Percentiles rank a stretch among this genome's conserved stretches.
Evolutionary conservation across 306 rosid species (phyloP).

Genomic region (Psophocarpus tetragonolobus): DNA sequence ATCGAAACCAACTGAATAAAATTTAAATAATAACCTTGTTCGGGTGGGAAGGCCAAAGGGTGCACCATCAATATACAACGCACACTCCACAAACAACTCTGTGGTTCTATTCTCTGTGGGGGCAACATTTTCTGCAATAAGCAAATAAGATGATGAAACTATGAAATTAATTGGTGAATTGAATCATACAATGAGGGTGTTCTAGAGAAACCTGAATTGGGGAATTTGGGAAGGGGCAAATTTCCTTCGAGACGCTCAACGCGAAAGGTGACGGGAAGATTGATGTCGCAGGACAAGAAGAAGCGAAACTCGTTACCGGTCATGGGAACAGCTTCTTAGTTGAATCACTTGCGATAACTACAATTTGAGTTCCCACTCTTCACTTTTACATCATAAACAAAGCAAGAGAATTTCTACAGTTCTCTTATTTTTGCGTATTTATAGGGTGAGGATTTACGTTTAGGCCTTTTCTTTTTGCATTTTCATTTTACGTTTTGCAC

Average conservation of each 20-base stretch:
- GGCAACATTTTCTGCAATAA: slow-evolving; percentile 57
- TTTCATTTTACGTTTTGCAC: too few species aligned
- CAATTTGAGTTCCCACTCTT: background rate
- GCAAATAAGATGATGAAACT: background rate
- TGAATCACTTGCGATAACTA: background rate
- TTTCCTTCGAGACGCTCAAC: slow-evolving; percentile 79
- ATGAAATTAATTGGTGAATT: background rate
- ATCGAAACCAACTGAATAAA: background rate
- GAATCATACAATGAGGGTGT: background rate
- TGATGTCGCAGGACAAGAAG: slow-evolving; percentile 96
- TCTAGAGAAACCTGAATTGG: slow-evolving; percentile 47
- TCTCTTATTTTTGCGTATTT: too few species aligned
- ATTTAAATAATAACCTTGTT: slow-evolving; percentile 62
- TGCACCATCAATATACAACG: slow-evolving; percentile 85
- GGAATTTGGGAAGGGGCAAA: slow-evolving; percentile 55
- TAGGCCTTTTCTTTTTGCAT: too few species aligned
- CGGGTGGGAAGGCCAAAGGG: slow-evolving; percentile 89
- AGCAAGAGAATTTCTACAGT: too few species aligned
- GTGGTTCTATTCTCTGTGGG: slow-evolving; percentile 62
- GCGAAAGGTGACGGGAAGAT: slow-evolving; percentile 83
- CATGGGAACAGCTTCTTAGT: slow-evolving; percentile 43
- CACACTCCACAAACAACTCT: slow-evolving; percentile 89
- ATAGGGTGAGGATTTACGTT: too few species aligned
- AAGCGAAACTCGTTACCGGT: slow-evolving; percentile 88
- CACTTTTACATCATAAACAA: background rate